Base-by-base conservation (phyloP, 169 alveolate species). In the Babesia caballi region DNA sequence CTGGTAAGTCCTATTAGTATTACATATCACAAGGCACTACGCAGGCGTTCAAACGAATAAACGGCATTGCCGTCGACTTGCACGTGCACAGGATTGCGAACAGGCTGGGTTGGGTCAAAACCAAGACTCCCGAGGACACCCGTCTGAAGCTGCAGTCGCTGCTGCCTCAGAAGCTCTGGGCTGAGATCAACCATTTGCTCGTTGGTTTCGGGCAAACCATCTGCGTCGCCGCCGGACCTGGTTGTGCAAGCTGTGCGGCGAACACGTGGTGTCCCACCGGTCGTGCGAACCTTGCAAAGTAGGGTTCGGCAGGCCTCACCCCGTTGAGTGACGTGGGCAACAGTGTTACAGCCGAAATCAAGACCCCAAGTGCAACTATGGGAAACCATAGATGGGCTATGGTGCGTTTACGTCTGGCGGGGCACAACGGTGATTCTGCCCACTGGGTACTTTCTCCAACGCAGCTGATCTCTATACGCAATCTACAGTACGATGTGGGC, bases 201-300 rank as follows among this genome's bases (percentile, higher is more conserved):
- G 99, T 95, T 9, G 99, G 99, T 3, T 96, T 94, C 83, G 99
- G 99, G 0, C 97, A 96, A 81, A 94, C 94, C 15, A 91, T 95
- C 28, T 96, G 99, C 70, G 94, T 73, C n/a, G 84, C 83, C 28
- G 88, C 88, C 15, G 88, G 88, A 9, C 88, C 88, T 0, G 88
- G 88, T 4, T 81, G 88, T 46, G 58, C 84, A 19, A 81, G 85
- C 9, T 81, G 88, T 49, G 78, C 70, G 47, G 88, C 82, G 7
- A 81, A 81, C 65, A 70, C 67, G 28, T 81, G 84, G 83, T 81
- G 88, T 47, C 88, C 88, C 1, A 60, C 75, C 2, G 88, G 88
- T n/a, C 59, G 68, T 14, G 72, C 88, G 21, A 59, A 59, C 49
- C 63, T 71, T 3, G 59, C 28, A 15, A 63, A 63, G 15, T 60